Conservation (phyloP, 208 protist species). For the Leishmania turanica region DNA sequence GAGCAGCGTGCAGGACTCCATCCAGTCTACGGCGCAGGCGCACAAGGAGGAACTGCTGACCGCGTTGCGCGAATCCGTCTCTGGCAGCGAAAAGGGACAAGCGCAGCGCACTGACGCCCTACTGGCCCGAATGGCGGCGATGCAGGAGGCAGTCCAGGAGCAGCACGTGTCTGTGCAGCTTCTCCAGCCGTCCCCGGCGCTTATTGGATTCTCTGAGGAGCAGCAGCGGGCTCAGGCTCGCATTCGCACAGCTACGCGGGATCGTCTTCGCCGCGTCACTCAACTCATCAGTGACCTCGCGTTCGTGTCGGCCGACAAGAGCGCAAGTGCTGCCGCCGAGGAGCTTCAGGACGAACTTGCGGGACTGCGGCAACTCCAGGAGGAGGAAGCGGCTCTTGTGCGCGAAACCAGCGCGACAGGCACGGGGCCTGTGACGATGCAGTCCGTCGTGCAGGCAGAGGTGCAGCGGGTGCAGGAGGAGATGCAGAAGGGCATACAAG, state of each 20-base stretch:
- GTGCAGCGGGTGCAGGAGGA: slow-evolving; percentile 16
- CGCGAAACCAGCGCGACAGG: slow-evolving; percentile 3
- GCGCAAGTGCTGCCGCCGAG: not conserved
- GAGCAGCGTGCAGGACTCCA: slow-evolving; percentile 8
- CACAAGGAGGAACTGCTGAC: slow-evolving; percentile 16
- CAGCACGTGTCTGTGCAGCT: slow-evolving; percentile 28
- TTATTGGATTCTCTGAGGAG: slow-evolving; percentile 18
- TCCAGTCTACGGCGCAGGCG: slow-evolving; percentile 2
- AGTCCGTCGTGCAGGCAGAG: slow-evolving; percentile 24
- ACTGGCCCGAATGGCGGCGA: slow-evolving; percentile 11
- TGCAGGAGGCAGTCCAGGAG: slow-evolving; percentile 24
- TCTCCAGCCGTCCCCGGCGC: slow-evolving; percentile 14
- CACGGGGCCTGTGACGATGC: slow-evolving; percentile 8
- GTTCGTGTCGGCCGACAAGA: not conserved
- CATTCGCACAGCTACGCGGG: slow-evolving; percentile 18
- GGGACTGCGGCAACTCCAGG: slow-evolving; percentile 16
- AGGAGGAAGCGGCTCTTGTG: slow-evolving; percentile 22
- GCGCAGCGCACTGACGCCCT: slow-evolving; percentile 17
- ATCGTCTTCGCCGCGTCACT: slow-evolving; percentile 17
- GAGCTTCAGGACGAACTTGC: slow-evolving; percentile 15
- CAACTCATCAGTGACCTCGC: slow-evolving; percentile 8
- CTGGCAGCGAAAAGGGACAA: slow-evolving; percentile 5
- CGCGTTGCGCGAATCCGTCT: slow-evolving; percentile 10
- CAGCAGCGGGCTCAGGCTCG: slow-evolving; percentile 20
- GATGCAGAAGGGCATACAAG: slow-evolving; percentile 9